A percentile compares a stretch with the other conserved stretches of the same genome.
Evolutionary conservation across 495 filamentous ascomycete species (phyloP).

Genomic region (Penicillium coprophilum): DNA sequence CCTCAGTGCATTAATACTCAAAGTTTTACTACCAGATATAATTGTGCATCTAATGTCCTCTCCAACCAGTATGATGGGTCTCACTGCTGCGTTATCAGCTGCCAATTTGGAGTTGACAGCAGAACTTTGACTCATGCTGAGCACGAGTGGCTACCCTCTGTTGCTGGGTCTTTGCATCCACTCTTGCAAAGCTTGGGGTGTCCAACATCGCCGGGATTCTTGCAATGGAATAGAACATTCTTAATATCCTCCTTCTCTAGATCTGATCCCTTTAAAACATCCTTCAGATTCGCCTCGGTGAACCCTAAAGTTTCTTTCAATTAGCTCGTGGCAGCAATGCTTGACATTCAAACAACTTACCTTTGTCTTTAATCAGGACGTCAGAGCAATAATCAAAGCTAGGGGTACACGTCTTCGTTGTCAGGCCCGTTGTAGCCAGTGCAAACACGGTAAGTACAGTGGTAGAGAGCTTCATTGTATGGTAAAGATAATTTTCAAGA

Average conservation of each 20-base stretch:
- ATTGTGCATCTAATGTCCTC: background rate
- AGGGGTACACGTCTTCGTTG: conserved; percentile 39
- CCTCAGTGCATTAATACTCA: background rate
- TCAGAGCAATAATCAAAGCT: conserved; percentile 45
- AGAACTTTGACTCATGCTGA: conserved; percentile 17
- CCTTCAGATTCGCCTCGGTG: conserved; percentile 34
- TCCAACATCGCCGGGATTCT: conserved; percentile 39
- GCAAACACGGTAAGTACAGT: conserved; percentile 28
- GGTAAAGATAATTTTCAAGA: background rate
- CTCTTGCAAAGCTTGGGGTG: conserved; percentile 38
- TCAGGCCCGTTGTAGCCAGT: conserved; percentile 28
- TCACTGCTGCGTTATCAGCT: background rate
- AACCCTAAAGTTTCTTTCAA: conserved; percentile 29
- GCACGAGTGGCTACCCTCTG: conserved; percentile 40
- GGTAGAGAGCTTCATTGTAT: conserved; percentile 32
- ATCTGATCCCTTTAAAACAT: conserved; percentile 33
- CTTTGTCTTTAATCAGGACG: conserved; percentile 34
- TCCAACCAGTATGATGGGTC: background rate
- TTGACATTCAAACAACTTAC: conserved; percentile 14
- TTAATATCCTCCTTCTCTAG: conserved; percentile 31
- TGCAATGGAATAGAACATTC: conserved; percentile 42
- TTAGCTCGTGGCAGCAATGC: background rate
- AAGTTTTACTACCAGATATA: background rate
- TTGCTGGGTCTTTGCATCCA: conserved; percentile 32
- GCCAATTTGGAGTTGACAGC: background rate